A percentile compares a stretch with the other conserved stretches of the same genome.
These are phyloP conservation scores for Flaveria trinervia DNA, from an alignment of 129 eudicot species.

Conservation along the genomic window DNA sequence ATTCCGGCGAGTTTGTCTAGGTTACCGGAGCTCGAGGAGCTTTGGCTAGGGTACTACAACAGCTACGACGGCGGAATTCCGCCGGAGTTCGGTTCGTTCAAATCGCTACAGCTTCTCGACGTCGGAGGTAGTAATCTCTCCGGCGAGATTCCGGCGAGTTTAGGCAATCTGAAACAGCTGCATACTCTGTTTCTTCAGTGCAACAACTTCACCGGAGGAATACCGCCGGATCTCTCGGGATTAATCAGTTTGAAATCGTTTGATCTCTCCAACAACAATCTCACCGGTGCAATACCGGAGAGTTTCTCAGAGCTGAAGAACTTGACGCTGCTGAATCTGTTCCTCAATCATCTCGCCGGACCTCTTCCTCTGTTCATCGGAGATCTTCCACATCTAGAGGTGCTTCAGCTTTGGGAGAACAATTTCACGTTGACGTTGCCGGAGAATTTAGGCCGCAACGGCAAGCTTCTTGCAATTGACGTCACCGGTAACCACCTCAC, in stretches of 20 bases:
- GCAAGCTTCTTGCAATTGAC: constrained; percentile 51
- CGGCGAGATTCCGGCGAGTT: constrained; percentile 70
- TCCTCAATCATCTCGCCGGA: constrained; percentile 63
- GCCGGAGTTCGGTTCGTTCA: constrained; percentile 59
- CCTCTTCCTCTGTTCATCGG: constrained; percentile 69
- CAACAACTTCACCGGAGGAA: constrained; percentile 59
- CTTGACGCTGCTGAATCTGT: constrained; percentile 59
- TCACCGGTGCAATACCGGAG: constrained; percentile 68
- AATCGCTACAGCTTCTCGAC: constrained; percentile 46
- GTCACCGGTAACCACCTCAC: constrained; percentile 73
- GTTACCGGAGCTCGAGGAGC: constrained; percentile 44
- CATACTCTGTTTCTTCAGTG: constrained; percentile 68
- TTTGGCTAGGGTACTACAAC: constrained; percentile 66
- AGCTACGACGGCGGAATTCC: constrained; percentile 70
- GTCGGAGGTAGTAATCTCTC: constrained; percentile 62
- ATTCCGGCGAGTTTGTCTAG: constrained; percentile 58
- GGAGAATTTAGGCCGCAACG: constrained; percentile 62
- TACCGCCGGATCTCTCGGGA: constrained; percentile 62
- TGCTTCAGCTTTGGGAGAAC: constrained; percentile 70
- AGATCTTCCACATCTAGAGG: constrained; percentile 69
- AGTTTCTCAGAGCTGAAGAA: constrained; percentile 51
- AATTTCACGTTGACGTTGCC: constrained; percentile 75
- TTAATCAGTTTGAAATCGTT: constrained; percentile 62
- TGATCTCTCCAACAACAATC: constrained; percentile 60
- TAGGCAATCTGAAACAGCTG: constrained; percentile 61